A percentile compares a stretch with the other conserved stretches of the same genome.
Evolutionary conservation across 768 basidiomycete genomes (phyloP).

Genomic region (Russula sp.): DNA sequence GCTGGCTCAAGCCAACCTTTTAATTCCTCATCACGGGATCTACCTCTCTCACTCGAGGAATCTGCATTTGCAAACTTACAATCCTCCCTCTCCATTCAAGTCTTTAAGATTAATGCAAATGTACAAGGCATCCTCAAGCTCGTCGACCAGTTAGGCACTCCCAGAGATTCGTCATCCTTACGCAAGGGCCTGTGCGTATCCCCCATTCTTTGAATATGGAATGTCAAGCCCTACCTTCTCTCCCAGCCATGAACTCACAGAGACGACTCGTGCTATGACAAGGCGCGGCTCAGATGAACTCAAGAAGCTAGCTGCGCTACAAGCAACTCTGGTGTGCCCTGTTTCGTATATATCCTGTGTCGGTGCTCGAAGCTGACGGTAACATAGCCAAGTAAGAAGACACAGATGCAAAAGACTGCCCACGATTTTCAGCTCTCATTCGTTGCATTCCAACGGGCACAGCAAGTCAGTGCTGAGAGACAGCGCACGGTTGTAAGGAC

Average conservation of each 20-base stretch:
- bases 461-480: constrained; percentile 82
- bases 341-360: not conserved
- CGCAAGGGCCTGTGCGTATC: constrained; percentile 79
- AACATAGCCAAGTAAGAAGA: constrained; percentile 69
- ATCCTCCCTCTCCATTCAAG: constrained; percentile 79
- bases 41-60: constrained; percentile 52
- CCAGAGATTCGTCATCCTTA: constrained; percentile 69
- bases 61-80: constrained; percentile 70
- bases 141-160: constrained; percentile 93
- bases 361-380: not conserved
- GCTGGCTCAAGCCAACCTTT: constrained; percentile 35
- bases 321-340: constrained; percentile 48
- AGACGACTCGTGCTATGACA: constrained; percentile 90
- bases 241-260: constrained; percentile 78
- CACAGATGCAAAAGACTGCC: constrained; percentile 83
- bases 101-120: constrained; percentile 98
- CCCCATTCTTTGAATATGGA: not conserved
- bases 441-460: constrained; percentile 86
- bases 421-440: constrained; percentile 89
- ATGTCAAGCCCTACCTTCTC: not conserved
- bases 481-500: constrained; percentile 87
- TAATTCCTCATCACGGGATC: constrained; percentile 25
- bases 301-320: constrained; percentile 77
- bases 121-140: constrained; percentile 91
- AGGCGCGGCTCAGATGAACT: constrained; percentile 91